Evolutionary conservation across 352 stramenopile species (phyloP), one percentile per base, ranked within the genome.

Genomic region (Pythium periplocum): DNA sequence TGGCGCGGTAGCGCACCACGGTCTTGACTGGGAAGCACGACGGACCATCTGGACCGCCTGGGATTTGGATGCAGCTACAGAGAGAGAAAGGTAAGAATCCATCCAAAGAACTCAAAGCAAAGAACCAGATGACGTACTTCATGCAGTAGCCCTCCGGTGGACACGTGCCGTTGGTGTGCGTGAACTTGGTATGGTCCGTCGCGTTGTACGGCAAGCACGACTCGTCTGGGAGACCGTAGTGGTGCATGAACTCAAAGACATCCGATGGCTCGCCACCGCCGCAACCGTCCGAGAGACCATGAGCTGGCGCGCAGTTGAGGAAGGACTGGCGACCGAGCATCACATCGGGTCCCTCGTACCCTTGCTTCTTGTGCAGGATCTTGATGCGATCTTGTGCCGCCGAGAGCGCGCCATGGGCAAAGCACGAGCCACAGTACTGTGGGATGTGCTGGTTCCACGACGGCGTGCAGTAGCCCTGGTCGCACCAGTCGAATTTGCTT

Each of bases 401-500:
- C 45, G 73, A 81, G 9, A 85, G 68, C 55, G 76, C 62, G 34
- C 69, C 69, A 51, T 88, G 82, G n/a, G 74, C 76, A 51, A 78
- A 90, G 63, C 78, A 90, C 46, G 77, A 86, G 47, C 79, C 81
- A 57, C 83, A 93, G 68, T 87, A 91, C 50, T 75, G 65, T 48
- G 75, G 75, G 52, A 84, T 79, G 59, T 86, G 75, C 67, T 86
- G 75, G 61, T 84, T 86, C 73, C 75, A 86, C 65, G 75, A 84
- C 48, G 73, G 51, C 53, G 73, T 83, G 69, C 71, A 82, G 43
- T 68, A 63, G 30, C 74, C 76, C 35, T 66, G 59, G n/a, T 80
- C 71, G 53, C 73, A 83, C 90, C 93, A 98, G 60, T 90, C 86
- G 54, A 97, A 97, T 12, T 69, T 53, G 52, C 59, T 60, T 17